These are phyloP conservation scores for Trichoderma lentiforme DNA, from an alignment of 2,329 filamentous ascomycete genomes.

Conservation along the genomic window DNA sequence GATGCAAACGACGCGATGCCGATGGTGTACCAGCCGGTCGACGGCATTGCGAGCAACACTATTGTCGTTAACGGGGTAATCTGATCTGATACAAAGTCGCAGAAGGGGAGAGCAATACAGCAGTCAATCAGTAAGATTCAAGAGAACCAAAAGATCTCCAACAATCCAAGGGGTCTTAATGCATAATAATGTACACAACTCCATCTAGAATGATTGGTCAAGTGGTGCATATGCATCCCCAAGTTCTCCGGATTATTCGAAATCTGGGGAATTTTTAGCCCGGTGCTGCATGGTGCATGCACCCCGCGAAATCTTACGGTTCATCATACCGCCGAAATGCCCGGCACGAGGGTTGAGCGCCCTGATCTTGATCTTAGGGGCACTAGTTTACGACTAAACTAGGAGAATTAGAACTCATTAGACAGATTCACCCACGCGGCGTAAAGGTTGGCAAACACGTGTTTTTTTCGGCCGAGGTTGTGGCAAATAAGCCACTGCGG, in stretches of 20 bases:
- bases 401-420: background rate
- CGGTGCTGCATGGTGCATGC: background rate
- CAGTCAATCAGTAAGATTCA: background rate
- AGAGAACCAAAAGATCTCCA: background rate
- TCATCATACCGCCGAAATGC: background rate
- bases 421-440: background rate
- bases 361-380: background rate
- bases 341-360: background rate
- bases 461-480: background rate
- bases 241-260: background rate
- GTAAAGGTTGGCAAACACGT: background rate
- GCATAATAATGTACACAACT: background rate
- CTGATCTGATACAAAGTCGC: too few relatives aligned
- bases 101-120: background rate
- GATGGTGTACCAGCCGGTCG: background rate
- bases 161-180: background rate
- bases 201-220: background rate
- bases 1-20: background rate
- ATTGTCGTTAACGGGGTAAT: background rate
- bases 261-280: background rate
- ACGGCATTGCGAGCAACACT: background rate
- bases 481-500: background rate
- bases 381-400: background rate
- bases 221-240: background rate
- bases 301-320: background rate